Percentiles rank a stretch among this genome's conserved stretches.
Evolutionary conservation across 805 yeast genomes (phyloP).

Genomic region (Starmerella riodocensis): DNA sequence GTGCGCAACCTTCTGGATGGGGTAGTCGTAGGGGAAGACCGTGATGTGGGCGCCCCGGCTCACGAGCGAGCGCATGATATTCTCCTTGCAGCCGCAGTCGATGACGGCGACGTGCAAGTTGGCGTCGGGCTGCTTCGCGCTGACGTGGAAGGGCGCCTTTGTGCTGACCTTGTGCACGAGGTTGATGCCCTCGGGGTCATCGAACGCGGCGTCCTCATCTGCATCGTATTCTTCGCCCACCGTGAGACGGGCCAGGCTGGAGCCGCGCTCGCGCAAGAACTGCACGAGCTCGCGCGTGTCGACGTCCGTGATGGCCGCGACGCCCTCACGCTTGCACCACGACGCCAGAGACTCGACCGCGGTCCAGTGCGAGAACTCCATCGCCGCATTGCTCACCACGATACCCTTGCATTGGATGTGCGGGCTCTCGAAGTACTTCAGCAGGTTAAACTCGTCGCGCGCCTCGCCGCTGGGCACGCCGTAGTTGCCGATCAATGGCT

Average conservation of each 20-base stretch:
- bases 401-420: slow-evolving; percentile 88
- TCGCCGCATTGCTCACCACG: slow-evolving; percentile 89
- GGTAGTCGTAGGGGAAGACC: slow-evolving; percentile 92
- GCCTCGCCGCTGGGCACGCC: slow-evolving; percentile 85
- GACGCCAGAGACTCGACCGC: slow-evolving; percentile 90
- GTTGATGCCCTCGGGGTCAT: slow-evolving; percentile 80
- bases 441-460: slow-evolving; percentile 70
- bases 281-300: slow-evolving; percentile 93
- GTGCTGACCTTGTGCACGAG: slow-evolving; percentile 90
- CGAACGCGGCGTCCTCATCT: slow-evolving; percentile 78
- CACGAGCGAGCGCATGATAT: slow-evolving; percentile 84
- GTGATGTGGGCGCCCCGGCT: slow-evolving; percentile 93
- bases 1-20: slow-evolving; percentile 77
- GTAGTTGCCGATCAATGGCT: slow-evolving; percentile 93
- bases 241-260: slow-evolving; percentile 79
- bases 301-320: slow-evolving; percentile 92
- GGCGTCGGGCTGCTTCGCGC: slow-evolving; percentile 31
- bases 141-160: slow-evolving; percentile 81
- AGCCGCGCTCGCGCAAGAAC: slow-evolving; percentile 89
- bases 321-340: slow-evolving; percentile 95
- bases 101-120: slow-evolving; percentile 76
- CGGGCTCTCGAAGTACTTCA: slow-evolving; percentile 86
- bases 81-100: slow-evolving; percentile 98
- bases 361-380: slow-evolving; percentile 97
- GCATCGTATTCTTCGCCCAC: slow-evolving; percentile 87